Percentiles rank a stretch among this genome's conserved stretches.
Conservation (phyloP, 2,329 filamentous ascomycete genomes). For the Rhinocladiella similis region DNA sequence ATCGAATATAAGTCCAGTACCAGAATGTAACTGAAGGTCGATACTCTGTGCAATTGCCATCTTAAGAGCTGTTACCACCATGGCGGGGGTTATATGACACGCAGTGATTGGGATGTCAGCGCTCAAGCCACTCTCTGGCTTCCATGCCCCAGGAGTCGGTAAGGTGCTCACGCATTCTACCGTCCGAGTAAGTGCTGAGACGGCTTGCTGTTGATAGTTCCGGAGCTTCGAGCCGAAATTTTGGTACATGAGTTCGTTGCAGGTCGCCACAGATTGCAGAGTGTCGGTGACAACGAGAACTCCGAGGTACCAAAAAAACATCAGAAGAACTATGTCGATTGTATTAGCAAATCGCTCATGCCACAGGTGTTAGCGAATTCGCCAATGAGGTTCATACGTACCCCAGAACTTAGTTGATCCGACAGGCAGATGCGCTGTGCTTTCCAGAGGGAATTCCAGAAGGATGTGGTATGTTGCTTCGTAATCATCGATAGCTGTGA, state of each 20-base stretch:
- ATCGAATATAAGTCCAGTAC: slow-evolving; percentile 20
- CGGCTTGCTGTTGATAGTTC: not conserved
- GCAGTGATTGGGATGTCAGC: slow-evolving; percentile 25
- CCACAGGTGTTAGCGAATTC: not conserved
- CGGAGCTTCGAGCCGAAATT: not conserved
- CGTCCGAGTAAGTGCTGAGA: slow-evolving; percentile 5
- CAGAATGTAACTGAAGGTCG: slow-evolving; percentile 23
- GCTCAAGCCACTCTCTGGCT: slow-evolving; percentile 29
- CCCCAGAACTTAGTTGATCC: not conserved
- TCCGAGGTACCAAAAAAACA: slow-evolving; percentile 28
- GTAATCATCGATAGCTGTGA: not conserved
- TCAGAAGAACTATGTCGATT: slow-evolving; percentile 26
- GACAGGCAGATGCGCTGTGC: not conserved
- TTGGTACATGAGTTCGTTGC: not conserved
- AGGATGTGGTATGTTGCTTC: not conserved
- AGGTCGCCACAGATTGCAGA: slow-evolving; percentile 2
- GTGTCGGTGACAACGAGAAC: slow-evolving; percentile 24
- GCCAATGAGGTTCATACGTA: not conserved
- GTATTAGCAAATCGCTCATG: not conserved
- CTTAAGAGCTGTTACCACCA: slow-evolving; percentile 22
- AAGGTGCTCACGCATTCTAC: slow-evolving; percentile 19
- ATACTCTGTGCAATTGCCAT: slow-evolving; percentile 24
- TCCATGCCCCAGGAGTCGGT: slow-evolving; percentile 22
- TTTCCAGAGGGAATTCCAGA: not conserved
- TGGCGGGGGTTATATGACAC: slow-evolving; percentile 29